These are phyloP conservation scores for Vicia faba DNA, from an alignment of 306 rosid species.

Conservation along the genomic window DNA sequence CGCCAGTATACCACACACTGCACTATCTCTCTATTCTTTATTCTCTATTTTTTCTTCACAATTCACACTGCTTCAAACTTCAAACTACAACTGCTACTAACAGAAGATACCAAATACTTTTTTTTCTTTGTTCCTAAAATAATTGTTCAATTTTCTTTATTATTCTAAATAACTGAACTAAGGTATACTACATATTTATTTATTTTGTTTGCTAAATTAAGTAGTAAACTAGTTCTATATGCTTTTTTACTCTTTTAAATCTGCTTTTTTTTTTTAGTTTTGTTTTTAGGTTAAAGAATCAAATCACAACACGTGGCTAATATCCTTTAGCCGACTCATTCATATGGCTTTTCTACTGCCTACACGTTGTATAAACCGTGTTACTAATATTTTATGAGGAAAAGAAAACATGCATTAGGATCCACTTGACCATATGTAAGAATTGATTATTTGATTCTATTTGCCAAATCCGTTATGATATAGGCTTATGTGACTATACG, in stretches of 20 bases:
- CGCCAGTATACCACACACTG: constrained; percentile 23
- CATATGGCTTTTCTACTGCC: constrained; percentile 29
- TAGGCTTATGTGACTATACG: no score
- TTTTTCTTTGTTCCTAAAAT: not conserved
- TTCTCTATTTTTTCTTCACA: not conserved
- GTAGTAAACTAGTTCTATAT: not conserved
- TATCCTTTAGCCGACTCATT: constrained; percentile 38
- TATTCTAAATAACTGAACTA: not conserved
- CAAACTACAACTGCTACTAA: not conserved
- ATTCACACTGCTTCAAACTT: not conserved
- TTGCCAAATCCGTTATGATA: no score
- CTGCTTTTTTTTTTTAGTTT: not conserved
- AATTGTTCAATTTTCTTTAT: not conserved
- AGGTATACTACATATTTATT: not conserved
- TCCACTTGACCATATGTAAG: no score
- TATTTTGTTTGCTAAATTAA: not conserved
- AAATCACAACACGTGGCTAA: constrained; percentile 37
- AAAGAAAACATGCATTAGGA: no score
- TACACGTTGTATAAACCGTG: constrained; percentile 9
- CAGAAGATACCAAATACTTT: not conserved
- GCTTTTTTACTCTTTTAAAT: not conserved
- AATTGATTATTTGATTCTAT: no score
- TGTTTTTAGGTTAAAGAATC: constrained; percentile 11
- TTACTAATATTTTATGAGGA: not conserved
- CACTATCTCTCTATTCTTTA: constrained; percentile 6